Base-by-base conservation (phyloP, 2,329 filamentous ascomycete species). In the Calycina marina region DNA sequence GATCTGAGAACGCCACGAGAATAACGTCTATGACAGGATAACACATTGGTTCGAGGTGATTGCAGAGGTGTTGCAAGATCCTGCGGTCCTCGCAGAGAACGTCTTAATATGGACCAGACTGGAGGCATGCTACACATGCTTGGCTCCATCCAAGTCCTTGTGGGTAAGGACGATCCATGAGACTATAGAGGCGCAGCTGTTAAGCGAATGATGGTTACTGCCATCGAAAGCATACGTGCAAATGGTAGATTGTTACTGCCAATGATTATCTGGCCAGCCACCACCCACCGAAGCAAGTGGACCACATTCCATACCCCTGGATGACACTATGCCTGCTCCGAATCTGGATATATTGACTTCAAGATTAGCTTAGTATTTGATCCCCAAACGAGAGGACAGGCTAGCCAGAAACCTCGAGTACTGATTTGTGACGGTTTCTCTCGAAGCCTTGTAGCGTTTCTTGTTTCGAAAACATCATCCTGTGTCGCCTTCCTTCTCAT, bases 41-140 rank as follows among this genome's bases (percentile, higher is more conserved):
- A 40, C 50, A 41, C 45, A 51, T 54, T 42, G 36, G 42, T 28
- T 28, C n/a, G n/a, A n/a, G n/a, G n/a, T n/a, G n/a, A n/a, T n/a
- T n/a, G n/a, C n/a, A n/a, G n/a, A n/a, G n/a, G 40, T 44, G 30
- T 28, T 28, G 13, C 9, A 14, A 6, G 13, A 28, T 28, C 25
- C 25, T 6, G 25, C 25, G 9, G 14, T 28, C 13, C 25, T 28
- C 8, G 8, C 30, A 14, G 16, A 32, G 10, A 35, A 44, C n/a
- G n/a, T n/a, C n/a, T n/a, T n/a, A n/a, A n/a, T n/a, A n/a, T n/a
- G n/a, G n/a, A n/a, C n/a, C 8, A 24, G 20, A 24, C 20, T 8
- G 20, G 20, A 24, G 42, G 53, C 11, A 39, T 54, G 38, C 41
- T 55, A 11, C 37, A 18, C 18, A 31, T 41, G 31, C 45, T 46